Evolutionary conservation across 78 protist genomes (phyloP).

Genomic region (slime mould (Dictyostelium discoideum)): DNA sequence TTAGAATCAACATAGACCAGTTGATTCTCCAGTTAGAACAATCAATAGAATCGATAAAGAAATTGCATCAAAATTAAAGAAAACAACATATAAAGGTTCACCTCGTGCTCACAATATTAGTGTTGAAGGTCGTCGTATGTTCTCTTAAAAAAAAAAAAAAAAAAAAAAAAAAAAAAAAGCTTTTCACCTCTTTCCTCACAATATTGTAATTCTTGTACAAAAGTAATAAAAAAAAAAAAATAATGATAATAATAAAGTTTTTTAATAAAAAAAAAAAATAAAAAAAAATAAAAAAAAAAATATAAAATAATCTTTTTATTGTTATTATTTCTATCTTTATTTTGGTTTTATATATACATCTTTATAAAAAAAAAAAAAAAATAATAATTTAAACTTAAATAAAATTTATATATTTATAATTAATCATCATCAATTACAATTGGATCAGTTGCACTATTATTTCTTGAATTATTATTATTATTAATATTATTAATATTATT

Average conservation of each 20-base stretch:
- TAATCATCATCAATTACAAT: neutral
- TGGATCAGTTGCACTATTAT: neutral
- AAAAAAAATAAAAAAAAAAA: too few relatives aligned
- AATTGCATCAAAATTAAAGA: constrained; percentile 35
- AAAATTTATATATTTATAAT: neutral
- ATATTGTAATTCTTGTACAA: neutral
- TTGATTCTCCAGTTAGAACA: constrained; percentile 31
- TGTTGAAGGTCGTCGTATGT: constrained; percentile 53
- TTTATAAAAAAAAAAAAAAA: neutral
- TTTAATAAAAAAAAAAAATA: neutral
- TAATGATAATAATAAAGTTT: neutral
- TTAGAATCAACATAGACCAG: neutral
- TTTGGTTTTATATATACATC: neutral
- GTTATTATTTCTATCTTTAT: too few relatives aligned
- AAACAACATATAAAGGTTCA: constrained; percentile 38
- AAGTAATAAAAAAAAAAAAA: neutral
- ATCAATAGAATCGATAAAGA: constrained; percentile 50
- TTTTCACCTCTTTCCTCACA: neutral
- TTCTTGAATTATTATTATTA: neutral
- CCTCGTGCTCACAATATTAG: constrained; percentile 19
- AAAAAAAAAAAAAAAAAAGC: neutral
- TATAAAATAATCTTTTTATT: too few relatives aligned
- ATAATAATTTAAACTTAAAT: neutral
- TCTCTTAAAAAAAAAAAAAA: neutral
- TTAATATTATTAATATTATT: neutral